Conservation (phyloP, 1,284 basidiomycete species). For the Ganoderma multipileum region DNA sequence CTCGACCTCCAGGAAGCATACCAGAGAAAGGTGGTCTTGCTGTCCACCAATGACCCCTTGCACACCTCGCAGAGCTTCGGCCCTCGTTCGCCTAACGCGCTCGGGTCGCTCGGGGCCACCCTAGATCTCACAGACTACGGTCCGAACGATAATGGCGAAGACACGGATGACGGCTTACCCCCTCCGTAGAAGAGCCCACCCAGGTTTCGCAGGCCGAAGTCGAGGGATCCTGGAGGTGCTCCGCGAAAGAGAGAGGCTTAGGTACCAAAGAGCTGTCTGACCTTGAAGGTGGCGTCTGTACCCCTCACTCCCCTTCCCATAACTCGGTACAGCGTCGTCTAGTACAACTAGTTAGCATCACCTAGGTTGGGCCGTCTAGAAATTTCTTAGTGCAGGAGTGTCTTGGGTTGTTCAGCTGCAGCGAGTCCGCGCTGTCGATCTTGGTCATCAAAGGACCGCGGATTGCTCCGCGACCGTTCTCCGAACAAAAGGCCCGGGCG, state of each 20-base stretch:
- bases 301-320: no score
- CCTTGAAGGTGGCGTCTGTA: no score
- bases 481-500: no score
- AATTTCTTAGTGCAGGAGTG: no score
- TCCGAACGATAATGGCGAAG: background rate
- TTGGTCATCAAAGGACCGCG: background rate
- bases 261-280: no score
- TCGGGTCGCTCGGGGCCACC: background rate
- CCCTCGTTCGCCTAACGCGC: background rate
- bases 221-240: background rate
- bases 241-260: background rate
- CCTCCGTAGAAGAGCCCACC: background rate
- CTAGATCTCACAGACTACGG: background rate
- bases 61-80: background rate
- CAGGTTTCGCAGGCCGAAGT: background rate
- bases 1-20: conserved; percentile 1
- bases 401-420: no score
- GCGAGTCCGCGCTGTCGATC: no score
- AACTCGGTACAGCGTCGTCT: no score
- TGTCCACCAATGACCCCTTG: conserved; percentile 22
- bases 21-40: conserved; percentile 46
- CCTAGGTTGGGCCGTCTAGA: no score
- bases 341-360: no score
- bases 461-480: background rate
- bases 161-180: background rate